Conservation (phyloP, 139 green algal species). For the Asterochloris sp. region DNA sequence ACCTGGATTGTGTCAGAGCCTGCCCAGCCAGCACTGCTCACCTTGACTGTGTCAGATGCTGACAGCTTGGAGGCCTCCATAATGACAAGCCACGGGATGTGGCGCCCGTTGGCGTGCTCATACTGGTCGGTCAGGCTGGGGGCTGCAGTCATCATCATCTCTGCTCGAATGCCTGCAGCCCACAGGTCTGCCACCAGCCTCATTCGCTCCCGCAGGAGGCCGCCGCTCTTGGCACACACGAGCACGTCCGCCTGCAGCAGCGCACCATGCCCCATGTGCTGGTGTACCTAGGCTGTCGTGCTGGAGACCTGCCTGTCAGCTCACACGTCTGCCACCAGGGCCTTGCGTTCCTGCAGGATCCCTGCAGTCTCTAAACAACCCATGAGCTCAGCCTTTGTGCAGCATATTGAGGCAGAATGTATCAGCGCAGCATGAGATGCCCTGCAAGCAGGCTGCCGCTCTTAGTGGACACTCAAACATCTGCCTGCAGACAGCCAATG, state of each 20-base stretch:
- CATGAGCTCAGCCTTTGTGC: too few relatives aligned
- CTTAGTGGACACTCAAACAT: too few relatives aligned
- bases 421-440: too few relatives aligned
- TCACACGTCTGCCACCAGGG: too few relatives aligned
- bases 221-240: slow-evolving; percentile 68
- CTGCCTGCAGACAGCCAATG: too few relatives aligned
- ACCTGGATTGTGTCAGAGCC: slow-evolving; percentile 37
- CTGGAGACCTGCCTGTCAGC: too few relatives aligned
- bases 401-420: too few relatives aligned
- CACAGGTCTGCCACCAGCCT: slow-evolving; percentile 59
- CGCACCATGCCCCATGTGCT: neutral
- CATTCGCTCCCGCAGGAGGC: slow-evolving; percentile 65
- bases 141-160: slow-evolving; percentile 51
- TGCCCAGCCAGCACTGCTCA: neutral
- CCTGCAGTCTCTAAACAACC: too few relatives aligned
- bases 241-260: slow-evolving; percentile 61
- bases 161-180: slow-evolving; percentile 61
- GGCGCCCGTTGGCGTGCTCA: slow-evolving; percentile 59
- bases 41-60: slow-evolving; percentile 38
- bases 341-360: too few relatives aligned
- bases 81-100: slow-evolving; percentile 75
- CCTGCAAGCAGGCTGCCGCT: too few relatives aligned
- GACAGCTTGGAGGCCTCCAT: slow-evolving; percentile 34
- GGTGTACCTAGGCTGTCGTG: neutral
- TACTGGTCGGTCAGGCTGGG: slow-evolving; percentile 77